Percentiles rank a stretch among this genome's conserved stretches.
Evolutionary conservation across 768 basidiomycete species (phyloP).

Genomic region (Tricholoma saponaceum): DNA sequence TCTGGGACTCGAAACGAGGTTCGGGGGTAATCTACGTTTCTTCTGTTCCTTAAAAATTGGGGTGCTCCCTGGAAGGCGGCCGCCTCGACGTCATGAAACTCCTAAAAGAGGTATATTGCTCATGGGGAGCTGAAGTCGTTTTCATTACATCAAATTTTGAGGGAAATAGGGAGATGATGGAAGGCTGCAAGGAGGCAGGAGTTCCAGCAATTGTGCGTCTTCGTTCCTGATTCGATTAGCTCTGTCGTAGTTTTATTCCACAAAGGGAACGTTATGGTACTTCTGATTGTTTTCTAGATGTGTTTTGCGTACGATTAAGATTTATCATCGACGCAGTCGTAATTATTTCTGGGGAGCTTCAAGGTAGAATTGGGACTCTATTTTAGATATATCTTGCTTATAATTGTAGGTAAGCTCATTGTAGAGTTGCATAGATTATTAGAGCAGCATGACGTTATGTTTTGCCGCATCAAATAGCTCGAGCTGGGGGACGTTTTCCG

Average conservation of each 20-base stretch:
- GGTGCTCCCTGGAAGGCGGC: conserved; percentile 36
- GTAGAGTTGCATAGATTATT: too few relatives aligned
- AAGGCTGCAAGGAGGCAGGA: conserved; percentile 57
- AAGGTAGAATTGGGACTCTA: too few relatives aligned
- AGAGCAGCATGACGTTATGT: too few relatives aligned
- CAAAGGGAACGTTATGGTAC: conserved; percentile 68
- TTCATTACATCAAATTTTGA: too few relatives aligned
- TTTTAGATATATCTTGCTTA: too few relatives aligned
- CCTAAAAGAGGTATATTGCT: conserved; percentile 63
- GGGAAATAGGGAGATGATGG: too few relatives aligned
- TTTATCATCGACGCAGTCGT: too few relatives aligned
- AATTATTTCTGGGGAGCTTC: too few relatives aligned
- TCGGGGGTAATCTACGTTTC: neutral
- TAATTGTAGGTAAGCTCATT: too few relatives aligned
- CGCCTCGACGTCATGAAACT: conserved; percentile 79
- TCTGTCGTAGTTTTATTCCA: neutral
- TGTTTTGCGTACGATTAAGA: neutral
- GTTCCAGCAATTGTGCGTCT: conserved; percentile 60
- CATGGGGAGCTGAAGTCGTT: too few relatives aligned
- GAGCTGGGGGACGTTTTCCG: too few relatives aligned
- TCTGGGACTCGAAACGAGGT: conserved; percentile 83
- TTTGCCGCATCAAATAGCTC: too few relatives aligned
- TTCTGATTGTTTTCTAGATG: conserved; percentile 49
- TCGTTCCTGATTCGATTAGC: neutral
- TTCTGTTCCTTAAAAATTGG: neutral